Evolutionary conservation across 345 rosid genomes (phyloP).

Genomic region (Kandelia obovata): DNA sequence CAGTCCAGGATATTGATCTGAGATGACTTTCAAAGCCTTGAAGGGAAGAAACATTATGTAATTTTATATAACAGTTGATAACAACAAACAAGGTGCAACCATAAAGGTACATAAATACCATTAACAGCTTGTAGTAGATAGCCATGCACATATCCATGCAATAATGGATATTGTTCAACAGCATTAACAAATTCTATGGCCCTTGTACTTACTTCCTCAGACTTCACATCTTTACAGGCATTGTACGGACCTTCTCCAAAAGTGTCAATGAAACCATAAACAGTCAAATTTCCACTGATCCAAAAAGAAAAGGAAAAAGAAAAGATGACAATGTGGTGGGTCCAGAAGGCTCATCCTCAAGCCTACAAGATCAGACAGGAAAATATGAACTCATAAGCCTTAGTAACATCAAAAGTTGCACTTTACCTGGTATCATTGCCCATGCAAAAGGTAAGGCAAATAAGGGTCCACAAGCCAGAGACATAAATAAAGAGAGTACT

Average conservation of each 20-base stretch:
- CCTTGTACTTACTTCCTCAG: conserved; percentile 25
- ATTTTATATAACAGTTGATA: background rate
- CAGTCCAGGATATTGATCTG: background rate
- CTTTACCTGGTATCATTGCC: background rate
- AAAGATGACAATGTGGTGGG: background rate
- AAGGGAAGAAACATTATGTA: background rate
- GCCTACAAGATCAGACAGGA: background rate
- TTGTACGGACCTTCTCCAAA: conserved; percentile 16
- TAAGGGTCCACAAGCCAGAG: background rate
- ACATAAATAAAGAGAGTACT: background rate
- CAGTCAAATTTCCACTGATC: conserved; percentile 21
- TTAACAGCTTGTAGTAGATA: background rate
- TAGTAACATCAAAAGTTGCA: background rate
- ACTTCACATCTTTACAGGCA: conserved; percentile 25
- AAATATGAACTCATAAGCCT: background rate
- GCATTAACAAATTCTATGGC: conserved; percentile 24
- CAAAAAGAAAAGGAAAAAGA: background rate
- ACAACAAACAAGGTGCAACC: conserved; percentile 9
- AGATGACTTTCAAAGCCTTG: background rate
- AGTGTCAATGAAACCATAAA: conserved; percentile 16
- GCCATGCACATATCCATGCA: background rate
- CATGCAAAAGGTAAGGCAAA: background rate
- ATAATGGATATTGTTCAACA: conserved; percentile 16
- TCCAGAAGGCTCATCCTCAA: background rate
- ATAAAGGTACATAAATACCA: background rate